phyloP scores from a whole-genome alignment of 805 yeast genomes.

The Naumovozyma castellii region DNA sequence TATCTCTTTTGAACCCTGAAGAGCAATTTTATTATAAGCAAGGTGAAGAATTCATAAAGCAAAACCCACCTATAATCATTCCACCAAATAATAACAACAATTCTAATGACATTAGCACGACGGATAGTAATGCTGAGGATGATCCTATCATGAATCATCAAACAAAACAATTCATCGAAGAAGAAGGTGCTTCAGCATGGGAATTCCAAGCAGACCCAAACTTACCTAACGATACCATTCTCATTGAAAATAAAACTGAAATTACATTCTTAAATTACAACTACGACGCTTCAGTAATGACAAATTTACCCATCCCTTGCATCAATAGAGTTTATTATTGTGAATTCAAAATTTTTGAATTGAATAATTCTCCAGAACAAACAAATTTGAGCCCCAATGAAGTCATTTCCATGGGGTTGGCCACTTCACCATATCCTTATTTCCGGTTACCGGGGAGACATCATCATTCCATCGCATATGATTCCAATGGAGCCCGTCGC shows the following conservation, averaged over 20 bases:
- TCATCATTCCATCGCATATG: constrained; percentile 76
- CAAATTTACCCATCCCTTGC: constrained; percentile 78
- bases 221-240: constrained; percentile 44
- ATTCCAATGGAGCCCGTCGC: constrained; percentile 72
- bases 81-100: constrained; percentile 15
- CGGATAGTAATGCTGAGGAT: constrained; percentile 3
- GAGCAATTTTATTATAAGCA: constrained; percentile 33
- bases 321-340: constrained; percentile 80
- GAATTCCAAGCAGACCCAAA: constrained; percentile 58
- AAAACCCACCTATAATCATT: constrained; percentile 36
- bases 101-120: background rate
- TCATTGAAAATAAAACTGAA: constrained; percentile 58
- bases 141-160: constrained; percentile 30
- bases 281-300: constrained; percentile 57
- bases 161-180: constrained; percentile 50
- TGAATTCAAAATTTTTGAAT: constrained; percentile 74
- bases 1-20: constrained; percentile 44
- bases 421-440: constrained; percentile 85
- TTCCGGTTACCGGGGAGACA: constrained; percentile 92
- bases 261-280: constrained; percentile 46
- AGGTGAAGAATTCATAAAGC: constrained; percentile 32
- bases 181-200: constrained; percentile 85
- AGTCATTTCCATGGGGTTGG: constrained; percentile 63
- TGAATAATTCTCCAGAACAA: constrained; percentile 44
- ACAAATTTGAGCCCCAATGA: constrained; percentile 31